phyloP scores from a whole-genome alignment of 73 alveolate genomes.

The Blepharisma japonicum region DNA sequence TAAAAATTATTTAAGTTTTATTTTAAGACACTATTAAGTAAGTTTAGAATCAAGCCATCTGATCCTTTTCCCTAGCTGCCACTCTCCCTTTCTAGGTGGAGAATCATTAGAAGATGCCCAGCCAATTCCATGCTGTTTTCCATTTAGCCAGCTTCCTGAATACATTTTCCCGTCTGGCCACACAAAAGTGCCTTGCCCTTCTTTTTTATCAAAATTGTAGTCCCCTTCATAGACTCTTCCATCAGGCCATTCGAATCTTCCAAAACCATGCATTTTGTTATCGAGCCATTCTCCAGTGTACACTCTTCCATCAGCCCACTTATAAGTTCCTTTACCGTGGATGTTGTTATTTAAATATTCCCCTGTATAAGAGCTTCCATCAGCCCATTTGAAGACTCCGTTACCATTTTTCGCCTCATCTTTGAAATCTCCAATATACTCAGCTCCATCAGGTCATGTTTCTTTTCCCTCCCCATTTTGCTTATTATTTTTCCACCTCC shows the following conservation, averaged over 20 bases:
- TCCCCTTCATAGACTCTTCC: constrained; percentile 82
- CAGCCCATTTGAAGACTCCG: constrained; percentile 63
- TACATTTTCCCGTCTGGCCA: constrained; percentile 85
- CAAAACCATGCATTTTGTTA: constrained; percentile 80
- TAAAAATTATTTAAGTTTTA: no score
- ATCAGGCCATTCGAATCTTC: constrained; percentile 75
- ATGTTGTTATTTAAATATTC: constrained; percentile 56
- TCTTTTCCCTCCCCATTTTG: constrained; percentile 64
- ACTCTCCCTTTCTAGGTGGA: constrained; percentile 44
- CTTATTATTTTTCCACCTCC: constrained; percentile 59
- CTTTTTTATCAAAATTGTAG: constrained; percentile 67
- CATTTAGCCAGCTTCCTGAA: constrained; percentile 76
- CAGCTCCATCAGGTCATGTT: constrained; percentile 61
- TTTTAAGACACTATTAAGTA: background rate
- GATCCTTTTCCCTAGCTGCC: constrained; percentile 57
- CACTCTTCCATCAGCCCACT: constrained; percentile 67
- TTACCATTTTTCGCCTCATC: constrained; percentile 73
- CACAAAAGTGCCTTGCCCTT: constrained; percentile 74
- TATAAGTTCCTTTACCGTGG: constrained; percentile 67
- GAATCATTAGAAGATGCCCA: constrained; percentile 35
- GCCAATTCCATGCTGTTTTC: constrained; percentile 87
- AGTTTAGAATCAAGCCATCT: constrained; percentile 43
- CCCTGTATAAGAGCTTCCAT: constrained; percentile 71
- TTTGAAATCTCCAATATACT: constrained; percentile 65
- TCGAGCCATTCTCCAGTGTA: constrained; percentile 73